phyloP scores from a whole-genome alignment of 495 filamentous ascomycete genomes.

The Tuber borchii region DNA sequence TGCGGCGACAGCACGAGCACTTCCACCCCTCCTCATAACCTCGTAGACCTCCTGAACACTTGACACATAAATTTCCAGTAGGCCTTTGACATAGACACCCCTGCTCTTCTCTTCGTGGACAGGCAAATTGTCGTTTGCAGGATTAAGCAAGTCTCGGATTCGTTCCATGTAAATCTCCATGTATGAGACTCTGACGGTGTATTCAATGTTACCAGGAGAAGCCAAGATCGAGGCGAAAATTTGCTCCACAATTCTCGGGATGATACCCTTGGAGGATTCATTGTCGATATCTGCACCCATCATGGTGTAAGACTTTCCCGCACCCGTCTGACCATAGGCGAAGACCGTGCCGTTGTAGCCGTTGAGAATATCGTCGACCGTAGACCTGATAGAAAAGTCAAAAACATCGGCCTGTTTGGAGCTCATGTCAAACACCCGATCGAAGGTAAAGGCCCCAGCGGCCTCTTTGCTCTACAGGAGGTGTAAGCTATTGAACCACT shows the following conservation, averaged over 20 bases:
- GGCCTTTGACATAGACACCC: slow-evolving; percentile 93
- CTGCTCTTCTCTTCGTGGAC: slow-evolving; percentile 95
- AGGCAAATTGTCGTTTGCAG: slow-evolving; percentile 90
- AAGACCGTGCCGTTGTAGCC: slow-evolving; percentile 99
- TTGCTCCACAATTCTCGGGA: slow-evolving; percentile 94
- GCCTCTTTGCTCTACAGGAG: slow-evolving; percentile 70
- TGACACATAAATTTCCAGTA: slow-evolving; percentile 91
- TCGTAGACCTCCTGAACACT: slow-evolving; percentile 94
- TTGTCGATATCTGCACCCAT: slow-evolving; percentile 92
- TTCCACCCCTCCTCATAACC: slow-evolving; percentile 89
- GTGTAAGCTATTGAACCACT: slow-evolving; percentile 25
- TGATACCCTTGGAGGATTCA: slow-evolving; percentile 80
- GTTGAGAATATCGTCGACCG: slow-evolving; percentile 95
- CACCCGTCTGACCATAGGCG: slow-evolving; percentile 96
- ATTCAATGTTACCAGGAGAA: slow-evolving; percentile 90
- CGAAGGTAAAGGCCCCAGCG: slow-evolving; percentile 84
- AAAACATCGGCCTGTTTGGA: slow-evolving; percentile 86
- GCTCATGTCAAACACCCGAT: slow-evolving; percentile 90
- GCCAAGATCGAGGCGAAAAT: slow-evolving; percentile 91
- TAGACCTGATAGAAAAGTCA: slow-evolving; percentile 90
- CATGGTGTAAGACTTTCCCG: slow-evolving; percentile 98
- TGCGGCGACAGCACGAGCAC: slow-evolving; percentile 84
- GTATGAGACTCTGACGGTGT: slow-evolving; percentile 94
- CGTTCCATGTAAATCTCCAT: slow-evolving; percentile 99
- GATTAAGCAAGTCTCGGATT: slow-evolving; percentile 85